Base-by-base conservation (phyloP, 129 eudicot genomes). In the Arctium minus region DNA sequence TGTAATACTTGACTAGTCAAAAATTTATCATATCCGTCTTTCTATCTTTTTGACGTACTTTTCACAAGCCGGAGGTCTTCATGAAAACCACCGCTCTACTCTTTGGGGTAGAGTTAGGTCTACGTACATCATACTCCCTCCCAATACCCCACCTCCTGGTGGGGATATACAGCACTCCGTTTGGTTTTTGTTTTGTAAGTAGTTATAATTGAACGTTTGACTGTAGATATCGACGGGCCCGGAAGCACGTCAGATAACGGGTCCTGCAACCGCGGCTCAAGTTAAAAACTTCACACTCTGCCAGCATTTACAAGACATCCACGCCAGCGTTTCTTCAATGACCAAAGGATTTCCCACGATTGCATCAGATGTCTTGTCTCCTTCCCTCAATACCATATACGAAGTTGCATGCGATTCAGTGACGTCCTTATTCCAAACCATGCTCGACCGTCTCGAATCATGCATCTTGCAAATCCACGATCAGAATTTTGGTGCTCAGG, bases 171-270 rank as follows among this genome's bases (percentile, higher is more conserved):
- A 7, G 2, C 2, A 12, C 50, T 11, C n/a, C n/a, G 64, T 50
- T 50, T 50, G 4, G 64, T 50, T 50, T 50, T 12, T 13, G 68
- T 60, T 60, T n/a, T 18, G 0, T 60, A 60, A 60, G 8, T 60
- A n/a, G 67, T 60, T 76, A 83, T 27, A 67, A 10, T 36, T 13
- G 17, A 53, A 70, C 82, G 13, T 76, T 48, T 48, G 65, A 27
- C 33, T 74, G 88, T 89, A 95, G 98, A 95, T 92, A 76, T 88
- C 94, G n/a, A 90, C 98, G 0, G 98, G 98, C 0, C 97, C 97
- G 5, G 98, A 95, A 86, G 97, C 97, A 13, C 92, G 98, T 9
- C 98, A 95, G 84, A 84, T 92, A 81, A 79, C 93, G 0, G 97
- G 92, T 73, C 97, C 98, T 3, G 98, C 97, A 36, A 95, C 97